phyloP scores from a whole-genome alignment of 2,329 filamentous ascomycete species.

The Penicillium brevicompactum region DNA sequence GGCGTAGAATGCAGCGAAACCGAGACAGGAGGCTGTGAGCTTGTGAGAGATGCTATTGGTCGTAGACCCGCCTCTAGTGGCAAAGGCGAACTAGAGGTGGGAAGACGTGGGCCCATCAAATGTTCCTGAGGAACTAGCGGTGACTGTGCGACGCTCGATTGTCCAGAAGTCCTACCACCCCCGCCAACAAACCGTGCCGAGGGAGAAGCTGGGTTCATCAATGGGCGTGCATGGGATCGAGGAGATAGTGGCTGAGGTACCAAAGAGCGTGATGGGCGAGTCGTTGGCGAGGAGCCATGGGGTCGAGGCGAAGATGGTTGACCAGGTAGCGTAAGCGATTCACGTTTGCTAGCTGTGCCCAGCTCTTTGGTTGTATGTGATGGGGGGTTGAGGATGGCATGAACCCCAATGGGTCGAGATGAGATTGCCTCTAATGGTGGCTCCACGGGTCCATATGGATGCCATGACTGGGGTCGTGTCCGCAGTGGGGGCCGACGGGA shows the following conservation, averaged over 20 bases:
- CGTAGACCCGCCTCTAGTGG: conserved; percentile 27
- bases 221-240: conserved; percentile 30
- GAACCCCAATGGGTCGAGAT: conserved; percentile 43
- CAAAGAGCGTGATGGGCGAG: conserved; percentile 26
- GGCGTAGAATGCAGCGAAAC: conserved; percentile 37
- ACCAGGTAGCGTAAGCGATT: conserved; percentile 25
- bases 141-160: conserved; percentile 36
- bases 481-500: conserved; percentile 29
- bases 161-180: conserved; percentile 31
- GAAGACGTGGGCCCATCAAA: conserved; percentile 30
- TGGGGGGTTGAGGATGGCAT: conserved; percentile 44
- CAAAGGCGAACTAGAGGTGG: conserved; percentile 28
- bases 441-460: conserved; percentile 38
- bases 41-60: conserved; percentile 22
- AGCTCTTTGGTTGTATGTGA: conserved; percentile 25
- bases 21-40: conserved; percentile 15
- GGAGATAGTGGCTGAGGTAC: conserved; percentile 38
- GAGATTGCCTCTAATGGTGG: conserved; percentile 32
- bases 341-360: conserved; percentile 20
- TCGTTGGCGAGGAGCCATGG: conserved; percentile 32
- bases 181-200: conserved; percentile 36
- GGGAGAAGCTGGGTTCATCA: conserved; percentile 40
- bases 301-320: conserved; percentile 27
- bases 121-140: conserved; percentile 38
- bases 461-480: conserved; percentile 38